Conservation (phyloP, 805 yeast genomes). For the Naumovozyma castellii region DNA sequence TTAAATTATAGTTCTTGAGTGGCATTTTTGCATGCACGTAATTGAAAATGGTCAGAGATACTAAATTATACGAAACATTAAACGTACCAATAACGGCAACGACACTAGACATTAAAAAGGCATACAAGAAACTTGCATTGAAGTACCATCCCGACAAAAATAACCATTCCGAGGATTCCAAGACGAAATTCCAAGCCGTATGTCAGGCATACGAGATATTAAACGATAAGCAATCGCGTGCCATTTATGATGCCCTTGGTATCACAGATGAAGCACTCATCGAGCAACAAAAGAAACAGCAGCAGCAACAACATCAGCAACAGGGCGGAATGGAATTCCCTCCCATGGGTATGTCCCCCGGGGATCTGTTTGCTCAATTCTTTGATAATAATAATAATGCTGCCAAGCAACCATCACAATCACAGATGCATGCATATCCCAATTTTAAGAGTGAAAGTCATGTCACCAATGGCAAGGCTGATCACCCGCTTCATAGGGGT, state of each 20-base stretch:
- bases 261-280: constrained; percentile 17
- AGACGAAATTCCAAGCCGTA: constrained; percentile 49
- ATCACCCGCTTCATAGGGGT: too few species aligned
- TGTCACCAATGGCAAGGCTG: too few species aligned
- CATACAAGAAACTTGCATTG: constrained; percentile 43
- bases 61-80: constrained; percentile 43
- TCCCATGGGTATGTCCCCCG: constrained; percentile 16
- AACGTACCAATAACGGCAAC: constrained; percentile 42
- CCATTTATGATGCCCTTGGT: constrained; percentile 46
- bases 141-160: constrained; percentile 62
- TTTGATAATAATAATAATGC: constrained; percentile 11
- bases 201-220: constrained; percentile 60
- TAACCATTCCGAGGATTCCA: constrained; percentile 39
- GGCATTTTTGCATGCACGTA: not conserved
- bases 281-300: constrained; percentile 2
- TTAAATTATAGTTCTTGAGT: too few species aligned
- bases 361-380: constrained; percentile 25
- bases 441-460: not conserved
- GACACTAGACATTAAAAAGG: constrained; percentile 43
- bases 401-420: not conserved
- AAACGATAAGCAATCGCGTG: constrained; percentile 37
- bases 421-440: too few species aligned
- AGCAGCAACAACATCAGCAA: constrained; percentile 2
- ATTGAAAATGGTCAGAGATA: constrained; percentile 1
- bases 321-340: constrained; percentile 3